These are phyloP conservation scores for Penicillium sp. DNA, from an alignment of 2,329 filamentous ascomycete species.

Conservation along the genomic window DNA sequence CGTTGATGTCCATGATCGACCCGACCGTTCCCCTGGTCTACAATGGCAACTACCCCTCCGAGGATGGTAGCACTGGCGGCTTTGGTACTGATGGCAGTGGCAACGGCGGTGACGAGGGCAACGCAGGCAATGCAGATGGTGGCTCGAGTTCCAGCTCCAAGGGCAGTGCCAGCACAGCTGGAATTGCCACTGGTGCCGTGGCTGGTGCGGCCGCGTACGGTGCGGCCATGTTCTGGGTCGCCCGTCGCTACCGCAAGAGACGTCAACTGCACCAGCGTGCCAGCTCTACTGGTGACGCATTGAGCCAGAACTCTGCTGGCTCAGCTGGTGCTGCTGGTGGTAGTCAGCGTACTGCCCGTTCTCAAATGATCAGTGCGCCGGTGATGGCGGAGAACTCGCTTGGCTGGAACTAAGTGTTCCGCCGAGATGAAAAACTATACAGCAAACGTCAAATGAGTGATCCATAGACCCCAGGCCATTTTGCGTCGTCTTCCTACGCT, in stretches of 20 bases:
- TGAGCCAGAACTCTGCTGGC: slow-evolving; percentile 57
- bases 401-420: slow-evolving; percentile 74
- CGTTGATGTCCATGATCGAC: slow-evolving; percentile 76
- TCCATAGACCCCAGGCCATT: too few relatives aligned
- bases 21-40: slow-evolving; percentile 64
- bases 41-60: slow-evolving; percentile 30
- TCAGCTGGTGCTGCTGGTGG: slow-evolving; percentile 48
- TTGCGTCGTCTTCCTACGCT: background rate
- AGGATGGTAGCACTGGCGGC: slow-evolving; percentile 29
- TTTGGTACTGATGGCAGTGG: background rate
- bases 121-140: slow-evolving; percentile 37
- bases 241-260: slow-evolving; percentile 83
- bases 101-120: slow-evolving; percentile 31
- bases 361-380: slow-evolving; percentile 75
- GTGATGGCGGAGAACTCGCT: slow-evolving; percentile 92
- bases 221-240: slow-evolving; percentile 89
- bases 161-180: slow-evolving; percentile 47
- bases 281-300: slow-evolving; percentile 61
- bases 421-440: background rate
- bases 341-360: slow-evolving; percentile 63
- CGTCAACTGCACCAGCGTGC: slow-evolving; percentile 69
- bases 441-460: too few relatives aligned
- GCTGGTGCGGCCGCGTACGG: slow-evolving; percentile 80
- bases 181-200: slow-evolving; percentile 70
- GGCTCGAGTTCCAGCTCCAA: slow-evolving; percentile 44